Percentiles rank a stretch among this genome's conserved stretches.
Evolutionary conservation across 176 grass and related monocot species (phyloP).

Genomic region (Tillandsia fasciculata): DNA sequence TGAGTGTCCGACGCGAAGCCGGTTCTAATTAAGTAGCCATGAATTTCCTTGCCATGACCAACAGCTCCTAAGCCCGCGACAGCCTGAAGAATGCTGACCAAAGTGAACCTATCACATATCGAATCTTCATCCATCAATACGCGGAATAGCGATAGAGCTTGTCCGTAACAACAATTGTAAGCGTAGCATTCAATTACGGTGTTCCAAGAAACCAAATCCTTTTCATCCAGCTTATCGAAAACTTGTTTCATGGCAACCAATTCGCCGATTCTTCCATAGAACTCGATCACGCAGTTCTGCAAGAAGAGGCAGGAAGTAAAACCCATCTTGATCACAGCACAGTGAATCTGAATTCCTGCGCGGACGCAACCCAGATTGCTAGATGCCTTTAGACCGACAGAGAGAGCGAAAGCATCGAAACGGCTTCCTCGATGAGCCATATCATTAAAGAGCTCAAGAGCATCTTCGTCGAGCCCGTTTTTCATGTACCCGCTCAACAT

Average conservation of each 20-base stretch:
- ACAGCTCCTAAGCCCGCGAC: conserved; percentile 25
- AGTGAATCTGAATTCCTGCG: conserved; percentile 46
- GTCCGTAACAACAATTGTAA: conserved; percentile 23
- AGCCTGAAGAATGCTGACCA: conserved; percentile 42
- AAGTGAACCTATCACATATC: conserved; percentile 39
- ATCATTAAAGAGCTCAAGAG: conserved; percentile 36
- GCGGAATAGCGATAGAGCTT: conserved; percentile 39
- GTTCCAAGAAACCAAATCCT: conserved; percentile 63
- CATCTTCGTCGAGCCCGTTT: conserved; percentile 30
- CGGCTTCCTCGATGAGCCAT: conserved; percentile 24
- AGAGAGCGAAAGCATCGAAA: conserved; percentile 41
- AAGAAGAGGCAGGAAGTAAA: conserved; percentile 32
- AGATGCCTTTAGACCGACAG: conserved; percentile 39
- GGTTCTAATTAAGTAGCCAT: conserved; percentile 38
- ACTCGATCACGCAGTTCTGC: conserved; percentile 47
- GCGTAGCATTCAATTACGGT: conserved; percentile 42
- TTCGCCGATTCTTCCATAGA: conserved; percentile 36
- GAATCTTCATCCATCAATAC: conserved; percentile 28
- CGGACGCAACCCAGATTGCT: conserved; percentile 19
- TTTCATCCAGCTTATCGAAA: conserved; percentile 32
- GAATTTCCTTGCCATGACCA: conserved; percentile 46
- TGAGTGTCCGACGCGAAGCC: conserved; percentile 46
- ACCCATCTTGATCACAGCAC: conserved; percentile 39
- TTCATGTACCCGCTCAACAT: conserved; percentile 58
- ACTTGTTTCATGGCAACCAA: conserved; percentile 35